A percentile compares a stretch with the other conserved stretches of the same genome.
Evolutionary conservation across 1,284 basidiomycete species (phyloP).

Genomic region (Cerioporus squamosus): DNA sequence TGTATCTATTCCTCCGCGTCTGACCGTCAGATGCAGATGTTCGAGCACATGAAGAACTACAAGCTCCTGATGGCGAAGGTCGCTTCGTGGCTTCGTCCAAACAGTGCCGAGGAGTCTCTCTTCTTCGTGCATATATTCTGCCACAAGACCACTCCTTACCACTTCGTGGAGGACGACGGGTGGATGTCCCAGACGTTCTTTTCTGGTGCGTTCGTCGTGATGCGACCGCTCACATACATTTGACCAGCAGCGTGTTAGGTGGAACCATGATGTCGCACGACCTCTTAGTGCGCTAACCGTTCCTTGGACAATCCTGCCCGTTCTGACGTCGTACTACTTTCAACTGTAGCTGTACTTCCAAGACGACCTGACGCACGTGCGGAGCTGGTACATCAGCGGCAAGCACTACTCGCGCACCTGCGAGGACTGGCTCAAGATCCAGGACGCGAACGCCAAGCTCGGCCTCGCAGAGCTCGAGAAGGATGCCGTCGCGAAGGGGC

Average conservation of each 20-base stretch:
- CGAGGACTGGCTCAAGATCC: constrained; percentile 71
- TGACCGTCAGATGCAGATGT: constrained; percentile 68
- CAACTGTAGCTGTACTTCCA: constrained; percentile 68
- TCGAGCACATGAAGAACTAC: constrained; percentile 87
- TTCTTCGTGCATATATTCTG: constrained; percentile 83
- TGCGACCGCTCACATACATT: constrained; percentile 18
- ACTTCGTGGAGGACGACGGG: constrained; percentile 75
- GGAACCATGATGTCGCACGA: constrained; percentile 75
- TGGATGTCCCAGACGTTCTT: constrained; percentile 86
- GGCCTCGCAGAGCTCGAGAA: constrained; percentile 58
- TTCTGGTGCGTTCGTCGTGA: constrained; percentile 46
- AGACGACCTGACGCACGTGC: constrained; percentile 60
- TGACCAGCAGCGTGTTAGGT: constrained; percentile 35
- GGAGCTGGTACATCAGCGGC: constrained; percentile 71
- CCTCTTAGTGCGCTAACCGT: constrained; percentile 47
- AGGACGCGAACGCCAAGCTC: constrained; percentile 51
- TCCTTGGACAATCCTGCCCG: background rate
- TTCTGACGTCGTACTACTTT: background rate
- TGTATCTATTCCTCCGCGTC: background rate
- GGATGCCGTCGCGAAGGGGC: constrained; percentile 53
- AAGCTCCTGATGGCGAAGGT: constrained; percentile 68
- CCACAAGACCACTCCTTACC: constrained; percentile 69
- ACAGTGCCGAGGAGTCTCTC: constrained; percentile 45
- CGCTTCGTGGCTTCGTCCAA: constrained; percentile 68
- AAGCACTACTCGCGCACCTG: constrained; percentile 70